These are phyloP conservation scores for Nakazawaea ishiwadae DNA, from an alignment of 805 yeast species.

Conservation along the genomic window DNA sequence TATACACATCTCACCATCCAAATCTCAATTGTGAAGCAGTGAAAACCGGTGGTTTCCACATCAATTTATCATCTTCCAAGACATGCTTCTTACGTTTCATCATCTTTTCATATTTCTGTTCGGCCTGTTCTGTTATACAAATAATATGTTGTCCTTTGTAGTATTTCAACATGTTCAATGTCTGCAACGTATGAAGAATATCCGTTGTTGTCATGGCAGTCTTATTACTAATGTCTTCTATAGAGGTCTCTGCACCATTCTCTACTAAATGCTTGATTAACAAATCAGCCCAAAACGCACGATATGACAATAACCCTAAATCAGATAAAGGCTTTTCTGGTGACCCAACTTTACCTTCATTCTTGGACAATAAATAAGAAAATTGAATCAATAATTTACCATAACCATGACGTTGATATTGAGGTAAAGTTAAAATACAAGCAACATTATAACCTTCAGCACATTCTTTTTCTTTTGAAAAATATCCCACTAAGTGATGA, in stretches of 20 bases:
- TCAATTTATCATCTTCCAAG: conserved; percentile 64
- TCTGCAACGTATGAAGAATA: conserved; percentile 87
- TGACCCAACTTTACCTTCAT: conserved; percentile 88
- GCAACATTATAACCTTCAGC: conserved; percentile 96
- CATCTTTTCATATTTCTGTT: conserved; percentile 68
- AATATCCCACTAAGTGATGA: conserved; percentile 94
- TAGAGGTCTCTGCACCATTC: conserved; percentile 50
- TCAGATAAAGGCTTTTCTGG: conserved; percentile 98
- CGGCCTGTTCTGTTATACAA: conserved; percentile 76
- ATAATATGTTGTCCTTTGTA: conserved; percentile 95
- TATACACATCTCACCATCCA: conserved; percentile 72
- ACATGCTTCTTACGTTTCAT: conserved; percentile 64
- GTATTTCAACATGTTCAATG: conserved; percentile 83
- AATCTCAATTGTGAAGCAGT: conserved; percentile 94
- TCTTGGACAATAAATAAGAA: conserved; percentile 84
- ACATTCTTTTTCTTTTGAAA: conserved; percentile 94
- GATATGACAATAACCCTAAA: conserved; percentile 85
- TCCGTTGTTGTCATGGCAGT: conserved; percentile 97
- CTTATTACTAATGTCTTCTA: conserved; percentile 81
- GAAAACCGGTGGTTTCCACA: conserved; percentile 94
- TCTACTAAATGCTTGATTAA: conserved; percentile 71
- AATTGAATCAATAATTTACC: conserved; percentile 91
- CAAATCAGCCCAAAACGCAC: conserved; percentile 96
- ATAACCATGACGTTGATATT: conserved; percentile 92
- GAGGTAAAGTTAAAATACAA: conserved; percentile 93